Percentiles rank a stretch among this genome's conserved stretches.
These are phyloP conservation scores for Actinomortierella wolfii DNA, from an alignment of 371 early-diverging fungal genomes.

Conservation along the genomic window DNA sequence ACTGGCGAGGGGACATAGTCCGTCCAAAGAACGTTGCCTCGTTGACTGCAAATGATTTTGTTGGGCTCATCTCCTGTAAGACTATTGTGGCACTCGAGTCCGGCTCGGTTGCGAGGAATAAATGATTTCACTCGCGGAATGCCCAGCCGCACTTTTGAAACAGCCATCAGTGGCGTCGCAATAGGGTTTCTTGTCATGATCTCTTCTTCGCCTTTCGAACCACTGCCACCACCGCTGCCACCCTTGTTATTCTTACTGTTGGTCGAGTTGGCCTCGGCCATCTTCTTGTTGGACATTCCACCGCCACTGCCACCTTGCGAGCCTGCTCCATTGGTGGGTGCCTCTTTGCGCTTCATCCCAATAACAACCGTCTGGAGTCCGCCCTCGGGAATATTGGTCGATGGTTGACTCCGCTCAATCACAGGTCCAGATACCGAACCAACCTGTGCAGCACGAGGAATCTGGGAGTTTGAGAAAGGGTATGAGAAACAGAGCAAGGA, in stretches of 20 bases:
- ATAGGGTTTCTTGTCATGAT: constrained; percentile 46
- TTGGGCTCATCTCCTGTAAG: constrained; percentile 47
- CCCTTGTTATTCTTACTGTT: constrained; percentile 13
- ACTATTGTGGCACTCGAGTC: constrained; percentile 63
- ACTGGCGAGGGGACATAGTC: constrained; percentile 66
- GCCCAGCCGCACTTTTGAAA: constrained; percentile 58
- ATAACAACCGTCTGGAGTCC: constrained; percentile 48
- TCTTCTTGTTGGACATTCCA: constrained; percentile 11
- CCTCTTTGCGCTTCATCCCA: constrained; percentile 58
- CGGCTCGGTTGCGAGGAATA: constrained; percentile 42
- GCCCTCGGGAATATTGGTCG: constrained; percentile 38
- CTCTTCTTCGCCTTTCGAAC: constrained; percentile 39
- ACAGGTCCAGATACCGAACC: not conserved
- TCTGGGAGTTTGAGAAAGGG: not conserved
- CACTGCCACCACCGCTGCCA: constrained; percentile 13
- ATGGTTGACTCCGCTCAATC: constrained; percentile 36
- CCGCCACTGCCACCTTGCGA: too few relatives aligned
- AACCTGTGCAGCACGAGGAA: not conserved
- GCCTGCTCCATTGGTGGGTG: constrained; percentile 21
- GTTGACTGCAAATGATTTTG: constrained; percentile 52
- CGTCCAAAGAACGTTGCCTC: constrained; percentile 59
- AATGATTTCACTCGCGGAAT: constrained; percentile 58
- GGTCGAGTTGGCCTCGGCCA: not conserved
- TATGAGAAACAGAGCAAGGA: not conserved
- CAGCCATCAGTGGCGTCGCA: constrained; percentile 50